Conservation (phyloP, 2,329 filamentous ascomycete genomes). For the Metarhizium rileyi region DNA sequence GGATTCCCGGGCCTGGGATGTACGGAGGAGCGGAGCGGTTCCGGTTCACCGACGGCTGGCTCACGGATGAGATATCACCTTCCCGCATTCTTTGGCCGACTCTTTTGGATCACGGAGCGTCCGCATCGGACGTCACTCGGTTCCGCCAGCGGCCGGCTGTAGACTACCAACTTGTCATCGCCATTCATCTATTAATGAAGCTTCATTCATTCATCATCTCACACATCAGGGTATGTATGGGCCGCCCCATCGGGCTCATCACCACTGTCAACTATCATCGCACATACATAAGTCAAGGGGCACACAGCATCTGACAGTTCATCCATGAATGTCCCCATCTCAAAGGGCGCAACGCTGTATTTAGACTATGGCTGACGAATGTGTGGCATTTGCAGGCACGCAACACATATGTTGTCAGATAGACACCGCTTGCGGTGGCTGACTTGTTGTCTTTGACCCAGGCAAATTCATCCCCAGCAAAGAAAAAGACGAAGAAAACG, state of each 20-base stretch:
- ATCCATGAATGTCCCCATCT: conserved; percentile 1
- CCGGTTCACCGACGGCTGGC: neutral
- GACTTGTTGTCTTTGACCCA: neutral
- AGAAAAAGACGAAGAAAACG: neutral
- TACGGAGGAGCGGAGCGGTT: neutral
- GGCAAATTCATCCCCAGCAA: neutral
- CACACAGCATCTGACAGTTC: neutral
- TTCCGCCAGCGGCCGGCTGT: neutral
- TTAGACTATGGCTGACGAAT: conserved; percentile 2
- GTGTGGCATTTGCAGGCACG: conserved; percentile 1
- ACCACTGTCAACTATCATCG: too few species aligned
- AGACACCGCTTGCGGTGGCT: neutral
- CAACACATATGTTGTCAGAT: neutral
- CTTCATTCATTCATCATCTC: too few species aligned
- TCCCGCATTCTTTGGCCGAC: neutral
- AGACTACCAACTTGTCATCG: neutral
- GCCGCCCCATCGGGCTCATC: too few species aligned
- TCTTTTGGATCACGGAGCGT: neutral
- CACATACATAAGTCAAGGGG: neutral
- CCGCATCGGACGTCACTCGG: neutral
- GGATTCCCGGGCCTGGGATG: neutral
- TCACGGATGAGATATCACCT: neutral
- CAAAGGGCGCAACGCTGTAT: neutral
- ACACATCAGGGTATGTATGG: too few species aligned
- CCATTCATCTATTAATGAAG: too few species aligned